A percentile compares a stretch with the other conserved stretches of the same genome.
These are phyloP conservation scores for Tuber umbilicatum DNA, from an alignment of 495 filamentous ascomycete species.

Conservation along the genomic window DNA sequence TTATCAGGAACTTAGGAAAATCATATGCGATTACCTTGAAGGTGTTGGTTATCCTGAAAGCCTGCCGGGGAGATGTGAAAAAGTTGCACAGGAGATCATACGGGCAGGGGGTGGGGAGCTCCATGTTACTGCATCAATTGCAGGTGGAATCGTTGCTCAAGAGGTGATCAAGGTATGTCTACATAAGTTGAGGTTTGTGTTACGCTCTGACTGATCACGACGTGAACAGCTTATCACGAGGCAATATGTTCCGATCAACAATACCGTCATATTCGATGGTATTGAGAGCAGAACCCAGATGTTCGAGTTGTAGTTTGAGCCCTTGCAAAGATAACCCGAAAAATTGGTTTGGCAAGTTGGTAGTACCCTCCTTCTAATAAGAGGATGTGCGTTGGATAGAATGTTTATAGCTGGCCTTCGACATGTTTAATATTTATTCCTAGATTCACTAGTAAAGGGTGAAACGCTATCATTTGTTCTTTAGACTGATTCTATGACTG, in stretches of 20 bases:
- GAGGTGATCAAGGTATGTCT: conserved; percentile 71
- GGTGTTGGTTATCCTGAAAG: conserved; percentile 43
- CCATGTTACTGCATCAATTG: conserved; percentile 87
- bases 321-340: background rate
- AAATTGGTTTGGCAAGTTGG: background rate
- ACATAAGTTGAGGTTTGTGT: background rate
- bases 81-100: conserved; percentile 47
- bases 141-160: conserved; percentile 87
- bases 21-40: conserved; percentile 27
- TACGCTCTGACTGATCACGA: background rate
- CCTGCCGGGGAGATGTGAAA: conserved; percentile 41
- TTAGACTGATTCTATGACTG: conserved; percentile 1
- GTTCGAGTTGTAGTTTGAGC: conserved; percentile 43
- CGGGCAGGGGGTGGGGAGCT: conserved; percentile 67
- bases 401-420: background rate
- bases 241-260: conserved; percentile 93
- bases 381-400: background rate
- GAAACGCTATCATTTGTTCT: background rate
- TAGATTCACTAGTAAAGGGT: background rate
- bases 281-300: conserved; percentile 72
- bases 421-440: background rate
- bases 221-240: conserved; percentile 62
- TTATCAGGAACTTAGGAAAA: conserved; percentile 14
- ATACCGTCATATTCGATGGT: conserved; percentile 89
- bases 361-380: background rate